phyloP scores from a whole-genome alignment of 768 basidiomycete species.

The Serendipita sp. region DNA sequence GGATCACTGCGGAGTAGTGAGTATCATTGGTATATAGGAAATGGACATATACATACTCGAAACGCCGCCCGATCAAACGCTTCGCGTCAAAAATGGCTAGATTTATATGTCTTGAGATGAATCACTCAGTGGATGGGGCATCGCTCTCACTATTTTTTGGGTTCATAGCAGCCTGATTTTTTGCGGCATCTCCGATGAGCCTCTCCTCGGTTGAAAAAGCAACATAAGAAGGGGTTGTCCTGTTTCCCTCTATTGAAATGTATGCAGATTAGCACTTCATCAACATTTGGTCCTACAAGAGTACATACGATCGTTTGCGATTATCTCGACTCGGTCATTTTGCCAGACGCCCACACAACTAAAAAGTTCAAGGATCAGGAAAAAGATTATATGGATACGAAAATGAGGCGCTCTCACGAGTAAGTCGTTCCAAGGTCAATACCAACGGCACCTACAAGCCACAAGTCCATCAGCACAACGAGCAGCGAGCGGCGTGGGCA shows the following conservation, averaged over 20 bases:
- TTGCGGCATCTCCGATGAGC: conserved; percentile 96
- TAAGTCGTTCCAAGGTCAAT: conserved; percentile 97
- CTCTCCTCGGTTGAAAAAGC: conserved; percentile 94
- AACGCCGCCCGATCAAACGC: conserved; percentile 95
- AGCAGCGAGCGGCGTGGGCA: background rate
- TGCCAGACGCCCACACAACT: conserved; percentile 99
- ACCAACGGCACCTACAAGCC: conserved; percentile 51
- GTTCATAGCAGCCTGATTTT: conserved; percentile 99
- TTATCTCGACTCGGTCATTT: conserved; percentile 99
- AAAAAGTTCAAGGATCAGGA: conserved; percentile 14
- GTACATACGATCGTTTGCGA: conserved; percentile 82
- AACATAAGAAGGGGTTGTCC: conserved; percentile 98
- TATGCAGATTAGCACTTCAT: background rate
- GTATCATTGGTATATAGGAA: conserved; percentile 10
- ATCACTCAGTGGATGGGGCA: background rate
- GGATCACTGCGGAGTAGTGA: conserved; percentile 45
- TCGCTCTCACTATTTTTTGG: conserved; percentile 56
- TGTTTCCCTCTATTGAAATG: conserved; percentile 67
- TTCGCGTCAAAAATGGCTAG: conserved; percentile 89
- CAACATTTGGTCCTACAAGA: background rate
- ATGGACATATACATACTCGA: conserved; percentile 45
- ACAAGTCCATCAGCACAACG: background rate
- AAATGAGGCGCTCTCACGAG: conserved; percentile 40
- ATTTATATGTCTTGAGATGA: background rate
- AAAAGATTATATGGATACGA: background rate